Base-by-base conservation (phyloP, 441 rosid genomes). In the Raphanus hybrid region DNA sequence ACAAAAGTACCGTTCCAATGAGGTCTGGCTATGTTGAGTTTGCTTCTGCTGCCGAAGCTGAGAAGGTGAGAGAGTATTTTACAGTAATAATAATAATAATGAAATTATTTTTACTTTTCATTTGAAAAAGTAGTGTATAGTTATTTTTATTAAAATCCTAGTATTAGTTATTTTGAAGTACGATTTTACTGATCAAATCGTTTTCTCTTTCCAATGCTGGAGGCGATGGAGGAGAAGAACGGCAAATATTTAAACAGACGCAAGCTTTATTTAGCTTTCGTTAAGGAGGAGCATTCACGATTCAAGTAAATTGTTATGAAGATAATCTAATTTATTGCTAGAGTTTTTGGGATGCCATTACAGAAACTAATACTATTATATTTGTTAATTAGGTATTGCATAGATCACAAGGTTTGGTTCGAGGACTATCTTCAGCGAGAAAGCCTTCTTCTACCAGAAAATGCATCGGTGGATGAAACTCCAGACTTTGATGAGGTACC, bases 11-110 rank as follows among this genome's bases (percentile, higher is more conserved):
- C 59, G 59, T 23, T 15, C 4, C 8, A 11, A 6, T 16, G 26
- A 10, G 59, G 26, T 15, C 11, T 54, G 59, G 59, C 26, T 54
- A 54, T 3, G 59, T 54, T 54, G 59, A 54, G 59, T 54, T 54
- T 54, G 26, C 59, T 54, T 54, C 59, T 54, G 59, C 59, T 54
- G 8, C 59, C 59, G 59, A 54, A 54, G 59, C 59, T 54, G 59
- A 54, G 59, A 7, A 54, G 20, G 59, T 54, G 59, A 16, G 57
- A 50, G 23, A 15, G 8, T 15, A 0, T 16, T 54, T 15, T 54
- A 54, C 16, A 54, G 26, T 54, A 15, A 54, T 54, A 54, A 15
- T 54, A 3, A 54, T 15, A 54, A 15, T 54, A 8, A 39, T 41
- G 57, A 50, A 50, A 14, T n/a, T 50, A 14, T 43, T 14, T 43